Percentiles rank a stretch among this genome's conserved stretches.
These are phyloP conservation scores for Aspergillus aculeatinus DNA, from an alignment of 2,329 filamentous ascomycete species.

Conservation along the genomic window DNA sequence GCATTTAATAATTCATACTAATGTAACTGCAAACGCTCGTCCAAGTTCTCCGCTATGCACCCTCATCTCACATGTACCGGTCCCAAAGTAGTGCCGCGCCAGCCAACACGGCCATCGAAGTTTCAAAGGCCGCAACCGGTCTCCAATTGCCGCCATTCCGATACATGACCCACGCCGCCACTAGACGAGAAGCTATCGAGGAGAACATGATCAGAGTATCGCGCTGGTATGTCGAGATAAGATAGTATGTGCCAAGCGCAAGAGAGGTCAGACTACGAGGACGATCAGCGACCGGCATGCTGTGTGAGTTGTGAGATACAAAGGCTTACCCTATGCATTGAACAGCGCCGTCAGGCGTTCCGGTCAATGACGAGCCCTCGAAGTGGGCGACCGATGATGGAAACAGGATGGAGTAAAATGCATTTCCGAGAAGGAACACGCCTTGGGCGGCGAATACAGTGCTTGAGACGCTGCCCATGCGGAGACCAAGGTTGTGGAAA, in stretches of 20 bases:
- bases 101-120: not conserved
- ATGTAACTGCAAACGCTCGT: too few relatives aligned
- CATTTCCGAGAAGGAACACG: slow-evolving; percentile 4
- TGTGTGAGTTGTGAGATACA: not conserved
- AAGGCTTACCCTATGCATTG: not conserved
- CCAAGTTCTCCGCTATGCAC: too few relatives aligned
- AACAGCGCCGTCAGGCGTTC: not conserved
- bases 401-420: slow-evolving; percentile 2
- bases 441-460: slow-evolving; percentile 4
- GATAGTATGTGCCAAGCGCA: slow-evolving; percentile 3
- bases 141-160: slow-evolving; percentile 6
- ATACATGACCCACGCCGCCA: slow-evolving; percentile 5
- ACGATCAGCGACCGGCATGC: not conserved
- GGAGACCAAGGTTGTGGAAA: slow-evolving; percentile 1
- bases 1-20: too few relatives aligned
- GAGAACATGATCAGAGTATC: slow-evolving; percentile 5
- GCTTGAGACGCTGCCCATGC: slow-evolving; percentile 5
- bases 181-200: not conserved
- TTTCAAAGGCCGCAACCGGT: not conserved
- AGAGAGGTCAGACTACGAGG: not conserved
- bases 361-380: not conserved
- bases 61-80: not conserved
- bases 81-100: slow-evolving; percentile 6
- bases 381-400: slow-evolving; percentile 3
- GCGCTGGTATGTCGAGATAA: slow-evolving; percentile 5